phyloP scores from a whole-genome alignment of 2,329 filamentous ascomycete genomes.

The Rutstroemia sydowiana region DNA sequence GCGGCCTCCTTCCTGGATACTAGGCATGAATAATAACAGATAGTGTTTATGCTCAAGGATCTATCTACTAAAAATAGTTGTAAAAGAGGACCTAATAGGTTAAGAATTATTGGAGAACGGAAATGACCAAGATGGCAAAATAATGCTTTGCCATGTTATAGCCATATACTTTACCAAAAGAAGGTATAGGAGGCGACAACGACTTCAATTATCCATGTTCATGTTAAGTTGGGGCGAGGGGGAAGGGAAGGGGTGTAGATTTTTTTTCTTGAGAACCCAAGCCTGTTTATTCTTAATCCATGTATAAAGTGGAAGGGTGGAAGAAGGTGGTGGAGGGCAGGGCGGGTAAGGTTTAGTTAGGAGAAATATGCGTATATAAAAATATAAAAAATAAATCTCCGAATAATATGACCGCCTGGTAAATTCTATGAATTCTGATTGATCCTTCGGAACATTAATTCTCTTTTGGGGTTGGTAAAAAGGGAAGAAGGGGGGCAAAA shows the following conservation, averaged over 20 bases:
- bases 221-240: not conserved
- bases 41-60: conserved; percentile 11
- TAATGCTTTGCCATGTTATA: conserved; percentile 10
- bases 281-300: not conserved
- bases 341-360: not conserved
- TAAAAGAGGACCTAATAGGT: conserved; percentile 1
- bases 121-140: conserved; percentile 11
- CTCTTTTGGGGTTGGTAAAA: not conserved
- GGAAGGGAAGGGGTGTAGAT: not conserved
- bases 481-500: no score
- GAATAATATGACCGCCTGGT: not conserved
- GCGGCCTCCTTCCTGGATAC: conserved; percentile 7
- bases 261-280: no score
- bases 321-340: not conserved
- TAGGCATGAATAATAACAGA: conserved; percentile 10
- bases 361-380: not conserved
- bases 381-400: conserved; percentile 3
- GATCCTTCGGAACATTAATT: not conserved
- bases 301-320: not conserved
- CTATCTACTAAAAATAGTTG: conserved; percentile 9
- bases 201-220: not conserved
- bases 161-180: not conserved
- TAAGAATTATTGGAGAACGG: conserved; percentile 3
- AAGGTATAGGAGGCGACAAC: not conserved
- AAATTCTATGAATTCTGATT: not conserved